A percentile compares a stretch with the other conserved stretches of the same genome.
Conservation (phyloP, 1,139 yeast species). For the Casaregolazyma suthepensis region DNA sequence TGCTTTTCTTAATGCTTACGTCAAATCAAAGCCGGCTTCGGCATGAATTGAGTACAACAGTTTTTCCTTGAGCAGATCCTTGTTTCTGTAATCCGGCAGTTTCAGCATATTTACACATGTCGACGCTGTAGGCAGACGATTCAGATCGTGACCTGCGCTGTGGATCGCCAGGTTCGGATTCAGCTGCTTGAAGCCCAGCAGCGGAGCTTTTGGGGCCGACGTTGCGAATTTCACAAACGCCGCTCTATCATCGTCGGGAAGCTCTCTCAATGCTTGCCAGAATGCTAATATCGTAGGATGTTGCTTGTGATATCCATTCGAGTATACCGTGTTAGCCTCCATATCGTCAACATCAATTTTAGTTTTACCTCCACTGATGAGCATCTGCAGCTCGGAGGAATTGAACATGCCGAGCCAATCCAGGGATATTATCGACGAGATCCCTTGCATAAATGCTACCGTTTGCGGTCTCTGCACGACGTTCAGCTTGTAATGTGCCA, state of each 20-base stretch:
- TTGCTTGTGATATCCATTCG: constrained; percentile 50
- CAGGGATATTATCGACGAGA: constrained; percentile 60
- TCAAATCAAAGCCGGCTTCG: constrained; percentile 81
- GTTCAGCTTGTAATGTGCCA: constrained; percentile 77
- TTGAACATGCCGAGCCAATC: constrained; percentile 83
- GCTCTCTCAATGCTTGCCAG: constrained; percentile 73
- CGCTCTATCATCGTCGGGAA: constrained; percentile 53
- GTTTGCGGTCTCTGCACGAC: constrained; percentile 54
- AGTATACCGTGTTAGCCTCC: constrained; percentile 54
- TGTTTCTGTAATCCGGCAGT: constrained; percentile 73
- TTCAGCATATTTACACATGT: constrained; percentile 88
- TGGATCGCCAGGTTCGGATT: constrained; percentile 77
- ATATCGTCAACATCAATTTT: constrained; percentile 70
- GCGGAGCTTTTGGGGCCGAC: constrained; percentile 85
- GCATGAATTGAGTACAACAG: constrained; percentile 70
- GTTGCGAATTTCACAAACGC: constrained; percentile 80
- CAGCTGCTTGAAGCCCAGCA: constrained; percentile 73
- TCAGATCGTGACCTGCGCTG: constrained; percentile 48
- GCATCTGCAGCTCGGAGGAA: constrained; percentile 72
- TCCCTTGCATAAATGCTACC: constrained; percentile 61
- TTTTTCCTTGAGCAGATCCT: constrained; percentile 51
- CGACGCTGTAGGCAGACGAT: constrained; percentile 80
- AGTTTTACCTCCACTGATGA: constrained; percentile 75
- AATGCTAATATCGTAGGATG: constrained; percentile 51
- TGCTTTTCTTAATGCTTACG: constrained; percentile 32